phyloP scores from a whole-genome alignment of 495 filamentous ascomycete species.

The Mytilinidion resinicola region DNA sequence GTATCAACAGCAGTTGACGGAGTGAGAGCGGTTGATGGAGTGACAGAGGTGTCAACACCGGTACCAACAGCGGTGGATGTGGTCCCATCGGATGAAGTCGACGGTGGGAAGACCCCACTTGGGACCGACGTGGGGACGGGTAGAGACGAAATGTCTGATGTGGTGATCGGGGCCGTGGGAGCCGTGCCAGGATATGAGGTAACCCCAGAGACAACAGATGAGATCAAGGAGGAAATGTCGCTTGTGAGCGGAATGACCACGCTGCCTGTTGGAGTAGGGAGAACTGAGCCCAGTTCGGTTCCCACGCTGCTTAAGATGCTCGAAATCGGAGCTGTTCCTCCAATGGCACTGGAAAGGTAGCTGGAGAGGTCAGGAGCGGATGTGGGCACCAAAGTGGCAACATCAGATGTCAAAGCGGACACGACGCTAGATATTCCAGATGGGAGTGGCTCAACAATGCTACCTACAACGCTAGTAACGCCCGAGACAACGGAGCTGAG shows the following conservation, averaged over 20 bases:
- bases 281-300: background rate
- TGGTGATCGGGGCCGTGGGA: background rate
- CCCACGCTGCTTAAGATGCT: background rate
- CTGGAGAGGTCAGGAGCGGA: background rate
- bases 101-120: too few relatives aligned
- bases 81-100: too few relatives aligned
- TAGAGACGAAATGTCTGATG: background rate
- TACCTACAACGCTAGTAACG: conserved; percentile 3
- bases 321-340: background rate
- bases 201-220: background rate
- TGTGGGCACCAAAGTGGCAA: background rate
- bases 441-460: background rate
- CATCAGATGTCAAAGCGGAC: conserved; percentile 15
- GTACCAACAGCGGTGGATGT: too few relatives aligned
- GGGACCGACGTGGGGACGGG: background rate
- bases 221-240: background rate
- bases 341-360: background rate
- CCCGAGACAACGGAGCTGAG: conserved; percentile 9
- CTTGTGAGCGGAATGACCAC: background rate
- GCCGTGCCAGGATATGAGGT: background rate
- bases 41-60: background rate
- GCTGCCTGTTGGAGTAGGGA: background rate
- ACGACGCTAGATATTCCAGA: conserved; percentile 19
- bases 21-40: background rate
- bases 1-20: too few relatives aligned